phyloP scores from a whole-genome alignment of 2,329 filamentous ascomycete genomes.

The Colletotrichum sidae region DNA sequence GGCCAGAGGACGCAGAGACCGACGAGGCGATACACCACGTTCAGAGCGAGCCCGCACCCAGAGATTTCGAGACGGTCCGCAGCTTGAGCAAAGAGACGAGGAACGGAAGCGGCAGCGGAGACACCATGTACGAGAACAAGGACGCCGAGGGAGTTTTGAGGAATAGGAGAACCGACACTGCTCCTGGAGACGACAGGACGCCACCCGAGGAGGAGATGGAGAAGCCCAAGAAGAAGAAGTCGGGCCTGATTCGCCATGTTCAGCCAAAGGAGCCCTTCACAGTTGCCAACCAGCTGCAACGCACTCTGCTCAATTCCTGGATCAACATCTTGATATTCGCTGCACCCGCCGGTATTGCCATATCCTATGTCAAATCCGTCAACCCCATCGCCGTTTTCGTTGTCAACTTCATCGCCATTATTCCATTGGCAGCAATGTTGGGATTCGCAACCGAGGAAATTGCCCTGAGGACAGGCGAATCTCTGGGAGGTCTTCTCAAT shows the following conservation, averaged over 20 bases:
- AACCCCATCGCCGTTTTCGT: constrained; percentile 78
- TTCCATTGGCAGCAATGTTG: constrained; percentile 87
- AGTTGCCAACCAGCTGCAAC: constrained; percentile 73
- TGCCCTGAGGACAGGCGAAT: constrained; percentile 83
- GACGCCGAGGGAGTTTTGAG: constrained; percentile 43
- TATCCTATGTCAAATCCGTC: constrained; percentile 71
- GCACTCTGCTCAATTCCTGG: constrained; percentile 84
- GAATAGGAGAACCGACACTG: constrained; percentile 47
- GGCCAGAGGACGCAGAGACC: constrained; percentile 39
- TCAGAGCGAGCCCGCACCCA: constrained; percentile 47
- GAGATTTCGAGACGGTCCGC: constrained; percentile 41
- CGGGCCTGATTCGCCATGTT: constrained; percentile 57
- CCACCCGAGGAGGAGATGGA: constrained; percentile 46
- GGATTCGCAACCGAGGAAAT: constrained; percentile 93
- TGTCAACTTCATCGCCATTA: constrained; percentile 93
- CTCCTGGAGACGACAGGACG: constrained; percentile 34
- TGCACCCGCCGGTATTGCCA: constrained; percentile 82
- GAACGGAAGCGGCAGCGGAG: constrained; percentile 38
- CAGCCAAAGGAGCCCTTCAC: constrained; percentile 68
- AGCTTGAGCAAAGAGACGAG: constrained; percentile 35
- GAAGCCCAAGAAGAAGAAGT: constrained; percentile 53
- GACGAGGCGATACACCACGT: constrained; percentile 50
- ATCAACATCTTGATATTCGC: constrained; percentile 85
- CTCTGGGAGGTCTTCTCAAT: constrained; percentile 88
- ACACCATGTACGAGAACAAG: constrained; percentile 39